Evolutionary conservation across 1,284 basidiomycete genomes (phyloP).

Genomic region (Cryptococcus sp.): DNA sequence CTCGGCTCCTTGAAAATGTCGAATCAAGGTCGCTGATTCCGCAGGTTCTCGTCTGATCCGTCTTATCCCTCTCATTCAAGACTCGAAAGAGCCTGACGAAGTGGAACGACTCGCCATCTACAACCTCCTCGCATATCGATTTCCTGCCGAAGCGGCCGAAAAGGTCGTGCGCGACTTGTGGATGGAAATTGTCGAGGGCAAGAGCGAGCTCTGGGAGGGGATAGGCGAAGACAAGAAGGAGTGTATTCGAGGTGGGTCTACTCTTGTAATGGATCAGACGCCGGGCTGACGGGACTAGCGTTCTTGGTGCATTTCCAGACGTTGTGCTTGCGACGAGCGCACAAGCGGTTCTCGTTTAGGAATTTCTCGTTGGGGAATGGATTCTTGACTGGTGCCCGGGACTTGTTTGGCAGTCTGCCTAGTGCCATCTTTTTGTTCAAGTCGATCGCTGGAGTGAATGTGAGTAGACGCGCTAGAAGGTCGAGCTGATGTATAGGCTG

Average conservation of each 20-base stretch:
- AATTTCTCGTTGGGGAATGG: slow-evolving; percentile 73
- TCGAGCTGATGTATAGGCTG: slow-evolving; percentile 10
- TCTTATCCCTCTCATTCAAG: slow-evolving; percentile 46
- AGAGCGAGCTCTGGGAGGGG: slow-evolving; percentile 74
- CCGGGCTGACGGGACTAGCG: slow-evolving; percentile 49
- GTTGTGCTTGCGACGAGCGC: slow-evolving; percentile 75
- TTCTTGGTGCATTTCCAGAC: slow-evolving; percentile 87
- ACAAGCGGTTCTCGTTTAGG: slow-evolving; percentile 85
- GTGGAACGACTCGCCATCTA: slow-evolving; percentile 57
- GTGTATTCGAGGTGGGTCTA: slow-evolving; percentile 42
- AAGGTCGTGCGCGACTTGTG: slow-evolving; percentile 79
- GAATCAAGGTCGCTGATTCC: neutral
- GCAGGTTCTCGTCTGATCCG: slow-evolving; percentile 50
- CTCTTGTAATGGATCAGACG: neutral
- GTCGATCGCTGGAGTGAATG: slow-evolving; percentile 67
- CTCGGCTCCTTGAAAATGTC: too few relatives aligned
- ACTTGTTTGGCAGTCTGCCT: slow-evolving; percentile 80
- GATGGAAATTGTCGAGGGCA: slow-evolving; percentile 88
- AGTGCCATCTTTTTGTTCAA: slow-evolving; percentile 95
- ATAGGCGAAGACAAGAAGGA: slow-evolving; percentile 91
- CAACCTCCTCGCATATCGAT: slow-evolving; percentile 69
- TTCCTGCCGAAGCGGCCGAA: slow-evolving; percentile 63
- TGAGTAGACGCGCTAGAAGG: slow-evolving; percentile 10
- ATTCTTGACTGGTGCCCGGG: slow-evolving; percentile 77
- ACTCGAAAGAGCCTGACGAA: slow-evolving; percentile 22